Conservation (phyloP, 2,329 filamentous ascomycete genomes). For the Fusarium xylarioides region DNA sequence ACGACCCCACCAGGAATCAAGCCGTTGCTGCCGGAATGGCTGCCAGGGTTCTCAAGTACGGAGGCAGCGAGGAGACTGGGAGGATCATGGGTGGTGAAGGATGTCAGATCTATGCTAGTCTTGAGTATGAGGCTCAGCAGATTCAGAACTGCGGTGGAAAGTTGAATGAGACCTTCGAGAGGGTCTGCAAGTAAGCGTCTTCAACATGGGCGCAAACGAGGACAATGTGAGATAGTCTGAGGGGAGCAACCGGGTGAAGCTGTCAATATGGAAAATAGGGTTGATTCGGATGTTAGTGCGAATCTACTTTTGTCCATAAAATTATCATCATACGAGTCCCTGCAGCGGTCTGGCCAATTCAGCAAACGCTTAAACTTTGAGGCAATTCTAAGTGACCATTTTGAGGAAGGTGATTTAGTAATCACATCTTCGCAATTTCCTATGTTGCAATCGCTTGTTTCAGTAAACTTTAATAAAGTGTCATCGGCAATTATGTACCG, state of each 20-base stretch:
- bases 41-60: slow-evolving; percentile 22
- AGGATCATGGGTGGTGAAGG: slow-evolving; percentile 26
- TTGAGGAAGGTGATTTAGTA: neutral
- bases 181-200: neutral
- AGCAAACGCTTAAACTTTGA: neutral
- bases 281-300: neutral
- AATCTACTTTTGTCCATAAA: neutral
- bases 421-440: neutral
- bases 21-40: slow-evolving; percentile 24
- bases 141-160: neutral
- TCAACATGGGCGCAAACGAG: neutral
- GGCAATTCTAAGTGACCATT: neutral
- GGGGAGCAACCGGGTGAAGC: neutral
- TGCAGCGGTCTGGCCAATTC: neutral
- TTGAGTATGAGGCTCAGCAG: slow-evolving; percentile 20
- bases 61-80: slow-evolving; percentile 15
- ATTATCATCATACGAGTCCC: neutral
- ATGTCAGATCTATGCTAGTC: slow-evolving; percentile 29
- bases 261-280: neutral
- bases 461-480: neutral
- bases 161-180: neutral
- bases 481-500: neutral
- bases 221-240: neutral
- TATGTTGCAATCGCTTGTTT: neutral
- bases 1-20: slow-evolving; percentile 23